These are phyloP conservation scores for Abrus pulchellus DNA, from an alignment of 306 rosid genomes.

Conservation along the genomic window DNA sequence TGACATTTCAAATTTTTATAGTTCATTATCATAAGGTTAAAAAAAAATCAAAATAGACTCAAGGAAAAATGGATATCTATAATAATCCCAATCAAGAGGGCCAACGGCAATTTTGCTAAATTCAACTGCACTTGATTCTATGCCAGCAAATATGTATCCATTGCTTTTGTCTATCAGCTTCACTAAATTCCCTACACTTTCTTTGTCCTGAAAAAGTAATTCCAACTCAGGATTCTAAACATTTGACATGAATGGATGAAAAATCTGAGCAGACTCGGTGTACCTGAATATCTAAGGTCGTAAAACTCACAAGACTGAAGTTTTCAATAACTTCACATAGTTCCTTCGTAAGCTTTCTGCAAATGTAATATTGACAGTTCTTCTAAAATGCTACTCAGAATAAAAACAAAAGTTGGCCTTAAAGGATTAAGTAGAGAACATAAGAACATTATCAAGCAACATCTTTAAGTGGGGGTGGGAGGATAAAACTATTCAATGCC, in stretches of 20 bases:
- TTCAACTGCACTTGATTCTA: constrained; percentile 88
- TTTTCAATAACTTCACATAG: constrained; percentile 87
- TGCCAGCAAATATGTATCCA: constrained; percentile 90
- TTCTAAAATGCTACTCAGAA: not conserved
- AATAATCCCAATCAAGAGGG: constrained; percentile 90
- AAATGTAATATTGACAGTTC: constrained; percentile 41
- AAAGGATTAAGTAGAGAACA: constrained; percentile 32
- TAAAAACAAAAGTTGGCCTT: constrained; percentile 12
- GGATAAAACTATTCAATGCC: not conserved
- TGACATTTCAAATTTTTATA: constrained; percentile 4
- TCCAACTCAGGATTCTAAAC: constrained; percentile 25
- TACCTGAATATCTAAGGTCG: constrained; percentile 97
- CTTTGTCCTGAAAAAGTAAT: constrained; percentile 80
- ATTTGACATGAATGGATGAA: constrained; percentile 5
- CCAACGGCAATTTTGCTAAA: constrained; percentile 95
- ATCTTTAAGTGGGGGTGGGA: not conserved
- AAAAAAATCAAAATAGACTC: constrained; percentile 24
- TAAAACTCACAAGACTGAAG: constrained; percentile 75
- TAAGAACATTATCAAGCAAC: constrained; percentile 10
- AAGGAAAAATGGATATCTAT: constrained; percentile 82
- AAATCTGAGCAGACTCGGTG: constrained; percentile 22
- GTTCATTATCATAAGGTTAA: constrained; percentile 13
- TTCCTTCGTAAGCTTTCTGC: constrained; percentile 97
- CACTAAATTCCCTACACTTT: constrained; percentile 90
- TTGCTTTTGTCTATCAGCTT: constrained; percentile 88